Evolutionary conservation across 2,329 filamentous ascomycete genomes (phyloP).

Genomic region (Calonectria honghensis): DNA sequence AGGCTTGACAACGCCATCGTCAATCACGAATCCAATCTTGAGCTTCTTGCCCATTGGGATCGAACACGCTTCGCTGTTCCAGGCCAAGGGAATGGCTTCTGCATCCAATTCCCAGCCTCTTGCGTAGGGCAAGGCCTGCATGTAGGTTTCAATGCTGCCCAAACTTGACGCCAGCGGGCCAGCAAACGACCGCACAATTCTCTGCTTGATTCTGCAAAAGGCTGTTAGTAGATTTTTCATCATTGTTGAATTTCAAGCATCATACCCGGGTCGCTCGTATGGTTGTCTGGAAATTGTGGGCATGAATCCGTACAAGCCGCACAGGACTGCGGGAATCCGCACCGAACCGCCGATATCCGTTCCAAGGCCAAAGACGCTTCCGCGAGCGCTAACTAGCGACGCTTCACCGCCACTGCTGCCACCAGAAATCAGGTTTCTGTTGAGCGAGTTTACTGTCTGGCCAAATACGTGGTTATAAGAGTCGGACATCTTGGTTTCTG

Average conservation of each 20-base stretch:
- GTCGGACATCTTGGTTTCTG: slow-evolving; percentile 33
- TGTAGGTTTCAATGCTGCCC: slow-evolving; percentile 34
- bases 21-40: slow-evolving; percentile 37
- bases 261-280: slow-evolving; percentile 38
- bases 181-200: slow-evolving; percentile 34
- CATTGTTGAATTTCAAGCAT: neutral
- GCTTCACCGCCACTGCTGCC: slow-evolving; percentile 40
- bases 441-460: slow-evolving; percentile 36
- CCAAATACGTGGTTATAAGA: slow-evolving; percentile 41
- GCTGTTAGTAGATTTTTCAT: neutral
- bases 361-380: slow-evolving; percentile 35
- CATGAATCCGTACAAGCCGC: slow-evolving; percentile 38
- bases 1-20: slow-evolving; percentile 39
- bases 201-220: slow-evolving; percentile 26
- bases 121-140: slow-evolving; percentile 37
- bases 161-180: slow-evolving; percentile 36
- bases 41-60: slow-evolving; percentile 29
- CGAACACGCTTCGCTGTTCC: slow-evolving; percentile 28
- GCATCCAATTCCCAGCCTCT: slow-evolving; percentile 33
- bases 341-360: slow-evolving; percentile 41
- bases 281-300: slow-evolving; percentile 39
- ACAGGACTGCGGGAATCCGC: slow-evolving; percentile 36
- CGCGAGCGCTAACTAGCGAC: slow-evolving; percentile 31
- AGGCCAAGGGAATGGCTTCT: slow-evolving; percentile 30
- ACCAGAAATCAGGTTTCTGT: slow-evolving; percentile 40